Percentiles rank a stretch among this genome's conserved stretches.
Evolutionary conservation across 2,329 filamentous ascomycete genomes (phyloP).

Genomic region (Epichloe glyceriae): DNA sequence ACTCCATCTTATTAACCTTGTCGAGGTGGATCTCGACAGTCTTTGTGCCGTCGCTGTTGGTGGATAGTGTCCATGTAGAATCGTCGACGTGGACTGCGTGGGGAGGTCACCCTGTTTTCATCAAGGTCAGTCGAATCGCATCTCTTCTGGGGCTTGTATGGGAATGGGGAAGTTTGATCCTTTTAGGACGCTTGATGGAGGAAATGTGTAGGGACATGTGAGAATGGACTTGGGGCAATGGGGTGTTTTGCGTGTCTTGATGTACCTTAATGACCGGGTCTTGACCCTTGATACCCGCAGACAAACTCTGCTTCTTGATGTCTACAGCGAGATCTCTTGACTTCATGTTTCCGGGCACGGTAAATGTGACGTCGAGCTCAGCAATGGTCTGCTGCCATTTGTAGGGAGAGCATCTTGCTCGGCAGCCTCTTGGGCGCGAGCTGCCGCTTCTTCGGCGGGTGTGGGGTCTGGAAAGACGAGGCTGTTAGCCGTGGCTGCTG

Average conservation of each 20-base stretch:
- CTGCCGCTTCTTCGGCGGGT: constrained; percentile 43
- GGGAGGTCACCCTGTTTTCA: constrained; percentile 63
- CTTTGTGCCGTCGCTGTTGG: constrained; percentile 54
- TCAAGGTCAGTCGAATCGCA: not conserved
- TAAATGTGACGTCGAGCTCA: constrained; percentile 70
- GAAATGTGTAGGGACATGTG: not conserved
- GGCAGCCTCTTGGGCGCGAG: constrained; percentile 59
- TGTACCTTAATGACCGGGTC: constrained; percentile 68
- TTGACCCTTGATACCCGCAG: constrained; percentile 79
- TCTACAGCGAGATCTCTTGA: constrained; percentile 72
- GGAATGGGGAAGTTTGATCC: not conserved
- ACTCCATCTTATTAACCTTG: constrained; percentile 94
- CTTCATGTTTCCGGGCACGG: constrained; percentile 72
- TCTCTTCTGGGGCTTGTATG: not conserved
- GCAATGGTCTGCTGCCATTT: constrained; percentile 92
- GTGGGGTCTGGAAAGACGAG: constrained; percentile 31
- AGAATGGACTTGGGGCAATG: not conserved
- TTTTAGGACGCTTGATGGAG: not conserved
- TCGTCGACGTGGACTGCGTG: constrained; percentile 72
- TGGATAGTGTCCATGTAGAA: constrained; percentile 83
- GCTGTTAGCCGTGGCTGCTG: not conserved
- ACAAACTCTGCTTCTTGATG: constrained; percentile 65
- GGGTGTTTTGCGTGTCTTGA: constrained; percentile 25
- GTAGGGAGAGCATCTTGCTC: constrained; percentile 93
- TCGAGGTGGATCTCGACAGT: constrained; percentile 74